These are phyloP conservation scores for Aaosphaeria arxii DNA, from an alignment of 2,329 filamentous ascomycete genomes.

Conservation along the genomic window DNA sequence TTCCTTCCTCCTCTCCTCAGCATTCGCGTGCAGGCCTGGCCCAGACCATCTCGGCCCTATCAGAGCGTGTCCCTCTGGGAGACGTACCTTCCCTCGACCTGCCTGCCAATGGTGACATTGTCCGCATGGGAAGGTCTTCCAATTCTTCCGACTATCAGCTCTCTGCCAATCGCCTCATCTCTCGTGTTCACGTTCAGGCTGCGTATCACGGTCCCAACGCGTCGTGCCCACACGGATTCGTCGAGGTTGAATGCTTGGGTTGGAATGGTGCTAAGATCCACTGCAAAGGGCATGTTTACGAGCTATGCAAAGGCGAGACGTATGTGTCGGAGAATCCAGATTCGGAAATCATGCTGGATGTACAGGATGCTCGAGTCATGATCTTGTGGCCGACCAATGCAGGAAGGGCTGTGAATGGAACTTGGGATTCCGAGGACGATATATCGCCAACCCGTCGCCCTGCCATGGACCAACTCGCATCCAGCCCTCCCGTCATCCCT, in stretches of 20 bases:
- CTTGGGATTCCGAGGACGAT: constrained; percentile 60
- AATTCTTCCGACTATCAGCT: constrained; percentile 95
- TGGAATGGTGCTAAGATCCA: constrained; percentile 96
- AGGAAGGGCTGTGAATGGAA: constrained; percentile 42
- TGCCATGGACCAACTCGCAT: constrained; percentile 49
- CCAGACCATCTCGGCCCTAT: constrained; percentile 58
- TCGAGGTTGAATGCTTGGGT: constrained; percentile 87
- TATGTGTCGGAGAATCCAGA: constrained; percentile 88
- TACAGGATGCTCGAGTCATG: constrained; percentile 87
- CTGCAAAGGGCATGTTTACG: constrained; percentile 83
- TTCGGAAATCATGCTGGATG: constrained; percentile 90
- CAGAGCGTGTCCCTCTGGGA: constrained; percentile 80
- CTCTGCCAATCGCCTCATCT: constrained; percentile 87
- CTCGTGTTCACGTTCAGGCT: constrained; percentile 87
- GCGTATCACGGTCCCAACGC: constrained; percentile 70
- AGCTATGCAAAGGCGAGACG: constrained; percentile 80
- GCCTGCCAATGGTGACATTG: constrained; percentile 72
- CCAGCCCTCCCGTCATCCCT: constrained; percentile 62
- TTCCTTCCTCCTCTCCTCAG: constrained; percentile 73
- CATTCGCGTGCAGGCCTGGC: constrained; percentile 50
- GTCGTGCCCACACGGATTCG: constrained; percentile 68
- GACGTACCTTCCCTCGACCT: constrained; percentile 81
- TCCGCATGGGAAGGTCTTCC: constrained; percentile 89
- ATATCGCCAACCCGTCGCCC: constrained; percentile 32
- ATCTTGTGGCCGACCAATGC: constrained; percentile 73